Percentiles rank a stretch among this genome's conserved stretches.
Evolutionary conservation across 306 rosid genomes (phyloP).

Genomic region (Neltuma alba): DNA sequence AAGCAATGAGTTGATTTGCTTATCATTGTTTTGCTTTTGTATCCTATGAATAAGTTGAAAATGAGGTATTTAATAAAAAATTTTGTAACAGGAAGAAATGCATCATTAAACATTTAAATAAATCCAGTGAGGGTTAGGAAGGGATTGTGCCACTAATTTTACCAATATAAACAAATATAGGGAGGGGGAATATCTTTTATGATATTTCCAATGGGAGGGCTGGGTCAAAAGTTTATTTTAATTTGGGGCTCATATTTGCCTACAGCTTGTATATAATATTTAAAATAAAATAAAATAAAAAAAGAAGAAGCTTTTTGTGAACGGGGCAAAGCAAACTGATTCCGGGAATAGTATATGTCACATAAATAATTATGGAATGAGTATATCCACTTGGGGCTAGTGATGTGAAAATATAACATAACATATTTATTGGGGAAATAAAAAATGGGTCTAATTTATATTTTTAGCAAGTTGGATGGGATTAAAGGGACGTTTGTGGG

Average conservation of each 20-base stretch:
- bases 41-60: too few species aligned
- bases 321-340: not conserved
- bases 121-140: not conserved
- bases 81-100: not conserved
- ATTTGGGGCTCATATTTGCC: not conserved
- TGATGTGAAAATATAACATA: not conserved
- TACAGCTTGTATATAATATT: not conserved
- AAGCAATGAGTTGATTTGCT: not conserved
- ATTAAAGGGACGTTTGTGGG: slow-evolving; percentile 16
- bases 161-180: not conserved
- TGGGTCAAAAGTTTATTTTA: not conserved
- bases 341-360: not conserved
- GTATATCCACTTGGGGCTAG: not conserved
- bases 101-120: not conserved
- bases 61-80: too few species aligned
- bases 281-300: not conserved
- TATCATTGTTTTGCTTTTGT: not conserved
- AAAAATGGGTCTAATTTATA: not conserved
- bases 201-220: not conserved
- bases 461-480: not conserved
- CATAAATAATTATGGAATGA: not conserved
- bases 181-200: not conserved
- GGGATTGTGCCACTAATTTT: not conserved
- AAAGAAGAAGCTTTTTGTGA: not conserved
- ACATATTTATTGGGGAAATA: not conserved